Conservation (phyloP, 2,329 filamentous ascomycete species). For the Sporothrix inflata region DNA sequence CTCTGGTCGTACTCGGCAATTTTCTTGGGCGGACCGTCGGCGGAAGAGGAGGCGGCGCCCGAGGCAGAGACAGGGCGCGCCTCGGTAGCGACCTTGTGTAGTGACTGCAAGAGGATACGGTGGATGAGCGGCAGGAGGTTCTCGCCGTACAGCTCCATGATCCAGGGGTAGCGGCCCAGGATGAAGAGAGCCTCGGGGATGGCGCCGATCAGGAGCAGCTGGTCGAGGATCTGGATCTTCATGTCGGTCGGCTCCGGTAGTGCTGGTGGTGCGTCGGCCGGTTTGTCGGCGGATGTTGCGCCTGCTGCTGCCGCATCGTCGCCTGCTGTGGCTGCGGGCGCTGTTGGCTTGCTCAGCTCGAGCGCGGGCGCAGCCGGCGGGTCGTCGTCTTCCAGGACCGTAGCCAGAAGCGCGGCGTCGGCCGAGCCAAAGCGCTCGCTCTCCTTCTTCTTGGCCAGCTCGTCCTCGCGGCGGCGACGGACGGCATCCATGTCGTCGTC, state of each 20-base stretch:
- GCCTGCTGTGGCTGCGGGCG: slow-evolving; percentile 32
- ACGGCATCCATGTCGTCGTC: slow-evolving; percentile 82
- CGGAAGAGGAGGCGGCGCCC: slow-evolving; percentile 37
- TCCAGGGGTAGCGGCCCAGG: slow-evolving; percentile 84
- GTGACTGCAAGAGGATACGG: slow-evolving; percentile 79
- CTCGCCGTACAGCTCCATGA: slow-evolving; percentile 82
- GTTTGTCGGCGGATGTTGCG: slow-evolving; percentile 54
- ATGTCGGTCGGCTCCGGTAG: slow-evolving; percentile 79
- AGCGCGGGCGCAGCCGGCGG: slow-evolving; percentile 55
- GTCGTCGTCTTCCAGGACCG: slow-evolving; percentile 85
- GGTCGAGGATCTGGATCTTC: slow-evolving; percentile 82
- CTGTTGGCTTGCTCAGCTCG: slow-evolving; percentile 26
- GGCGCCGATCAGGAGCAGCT: slow-evolving; percentile 86
- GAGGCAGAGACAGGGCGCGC: slow-evolving; percentile 44
- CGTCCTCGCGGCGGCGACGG: slow-evolving; percentile 69
- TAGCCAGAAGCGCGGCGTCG: slow-evolving; percentile 83
- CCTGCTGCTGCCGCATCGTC: slow-evolving; percentile 69
- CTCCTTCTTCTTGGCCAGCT: slow-evolving; percentile 77
- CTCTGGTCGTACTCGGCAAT: slow-evolving; percentile 63
- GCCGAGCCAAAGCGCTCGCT: slow-evolving; percentile 70
- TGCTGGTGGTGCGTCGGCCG: slow-evolving; percentile 50
- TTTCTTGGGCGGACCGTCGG: slow-evolving; percentile 49
- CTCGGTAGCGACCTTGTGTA: slow-evolving; percentile 70
- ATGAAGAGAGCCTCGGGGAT: slow-evolving; percentile 92
- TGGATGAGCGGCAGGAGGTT: slow-evolving; percentile 74